A percentile compares a stretch with the other conserved stretches of the same genome.
These are phyloP conservation scores for Pseudodiploospora longispora DNA, from an alignment of 2,329 filamentous ascomycete genomes.

Conservation along the genomic window DNA sequence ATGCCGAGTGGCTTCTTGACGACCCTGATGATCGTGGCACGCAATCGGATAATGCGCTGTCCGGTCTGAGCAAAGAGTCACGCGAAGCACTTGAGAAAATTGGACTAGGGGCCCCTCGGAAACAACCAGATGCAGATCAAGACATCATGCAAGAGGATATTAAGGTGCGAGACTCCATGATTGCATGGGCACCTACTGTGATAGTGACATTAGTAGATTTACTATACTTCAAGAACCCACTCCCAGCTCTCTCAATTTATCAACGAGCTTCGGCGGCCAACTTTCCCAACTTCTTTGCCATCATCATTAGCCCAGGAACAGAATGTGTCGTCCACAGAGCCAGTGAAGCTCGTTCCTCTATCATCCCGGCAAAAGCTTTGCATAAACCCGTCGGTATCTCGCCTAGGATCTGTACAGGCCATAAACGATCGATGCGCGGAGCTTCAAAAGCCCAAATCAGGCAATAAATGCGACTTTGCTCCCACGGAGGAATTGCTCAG, in stretches of 20 bases:
- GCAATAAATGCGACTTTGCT: constrained; percentile 63
- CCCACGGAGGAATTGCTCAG: constrained; percentile 69
- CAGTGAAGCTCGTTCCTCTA: constrained; percentile 71
- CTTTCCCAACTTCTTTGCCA: constrained; percentile 64
- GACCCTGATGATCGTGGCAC: constrained; percentile 49
- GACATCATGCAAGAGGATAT: constrained; percentile 53
- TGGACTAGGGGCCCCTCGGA: constrained; percentile 33
- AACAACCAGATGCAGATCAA: constrained; percentile 28
- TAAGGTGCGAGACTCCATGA: constrained; percentile 42
- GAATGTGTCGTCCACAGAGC: constrained; percentile 17
- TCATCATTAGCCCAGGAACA: constrained; percentile 23
- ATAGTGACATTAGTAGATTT: constrained; percentile 50
- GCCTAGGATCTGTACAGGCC: constrained; percentile 61
- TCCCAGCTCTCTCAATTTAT: constrained; percentile 88
- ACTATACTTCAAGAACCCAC: constrained; percentile 87
- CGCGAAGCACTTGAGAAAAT: constrained; percentile 63
- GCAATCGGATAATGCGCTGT: constrained; percentile 31
- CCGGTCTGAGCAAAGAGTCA: constrained; percentile 65
- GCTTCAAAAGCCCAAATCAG: constrained; percentile 61
- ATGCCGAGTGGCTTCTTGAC: constrained; percentile 66
- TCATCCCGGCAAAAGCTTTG: constrained; percentile 83
- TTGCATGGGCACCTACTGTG: background rate
- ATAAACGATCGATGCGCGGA: constrained; percentile 94
- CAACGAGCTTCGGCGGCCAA: constrained; percentile 70
- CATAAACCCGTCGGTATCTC: constrained; percentile 76